These are phyloP conservation scores for Marasmius tenuissimus DNA, from an alignment of 1,284 basidiomycete genomes.

Conservation along the genomic window DNA sequence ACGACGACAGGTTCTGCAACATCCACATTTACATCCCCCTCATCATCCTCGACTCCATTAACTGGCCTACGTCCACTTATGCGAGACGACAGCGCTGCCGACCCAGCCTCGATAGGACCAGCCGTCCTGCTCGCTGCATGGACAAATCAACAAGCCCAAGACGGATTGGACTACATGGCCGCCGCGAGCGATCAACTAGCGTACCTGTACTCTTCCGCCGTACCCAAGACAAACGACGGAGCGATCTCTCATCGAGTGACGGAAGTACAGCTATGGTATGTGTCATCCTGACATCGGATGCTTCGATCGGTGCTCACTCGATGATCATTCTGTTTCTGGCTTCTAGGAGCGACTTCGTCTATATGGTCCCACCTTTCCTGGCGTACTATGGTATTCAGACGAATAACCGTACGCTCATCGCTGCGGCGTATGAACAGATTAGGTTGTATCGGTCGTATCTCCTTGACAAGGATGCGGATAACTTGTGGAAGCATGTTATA, in stretches of 20 bases:
- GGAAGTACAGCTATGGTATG: conserved; percentile 71
- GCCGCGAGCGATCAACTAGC: conserved; percentile 74
- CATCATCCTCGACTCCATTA: no score
- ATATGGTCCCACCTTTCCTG: conserved; percentile 92
- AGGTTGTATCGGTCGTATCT: conserved; percentile 75
- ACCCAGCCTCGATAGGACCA: conserved; percentile 84
- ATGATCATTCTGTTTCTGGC: neutral
- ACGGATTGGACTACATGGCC: conserved; percentile 46
- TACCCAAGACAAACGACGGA: conserved; percentile 70
- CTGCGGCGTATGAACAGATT: conserved; percentile 78
- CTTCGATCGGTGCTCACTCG: neutral
- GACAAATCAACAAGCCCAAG: conserved; percentile 50
- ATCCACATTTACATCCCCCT: no score
- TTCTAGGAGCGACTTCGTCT: conserved; percentile 72
- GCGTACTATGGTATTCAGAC: conserved; percentile 83
- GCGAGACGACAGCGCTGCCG: conserved; percentile 63
- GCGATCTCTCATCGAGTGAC: conserved; percentile 78
- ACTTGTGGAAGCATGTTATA: conserved; percentile 70
- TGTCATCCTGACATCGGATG: no score
- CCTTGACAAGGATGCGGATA: conserved; percentile 42
- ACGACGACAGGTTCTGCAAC: no score
- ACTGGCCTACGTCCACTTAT: conserved; percentile 52
- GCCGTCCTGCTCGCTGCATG: conserved; percentile 78
- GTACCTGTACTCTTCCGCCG: conserved; percentile 58
- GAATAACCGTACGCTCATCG: conserved; percentile 65